Percentiles rank a stretch among this genome's conserved stretches.
These are phyloP conservation scores for Phanerodontia chrysosporium DNA, from an alignment of 768 basidiomycete genomes.

Conservation along the genomic window DNA sequence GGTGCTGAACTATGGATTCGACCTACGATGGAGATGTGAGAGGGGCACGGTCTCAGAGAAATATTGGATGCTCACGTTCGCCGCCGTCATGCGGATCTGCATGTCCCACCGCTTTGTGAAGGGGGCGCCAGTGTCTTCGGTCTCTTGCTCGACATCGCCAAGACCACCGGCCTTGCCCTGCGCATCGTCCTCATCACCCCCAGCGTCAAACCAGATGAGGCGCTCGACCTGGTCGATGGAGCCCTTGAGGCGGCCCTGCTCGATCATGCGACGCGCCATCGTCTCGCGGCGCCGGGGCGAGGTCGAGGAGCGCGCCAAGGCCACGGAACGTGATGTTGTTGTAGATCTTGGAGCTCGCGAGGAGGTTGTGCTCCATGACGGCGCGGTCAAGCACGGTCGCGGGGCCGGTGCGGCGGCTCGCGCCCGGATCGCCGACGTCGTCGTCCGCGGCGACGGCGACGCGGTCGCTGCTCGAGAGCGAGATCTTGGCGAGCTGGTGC, in stretches of 20 bases:
- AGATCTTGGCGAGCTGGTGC: conserved; percentile 92
- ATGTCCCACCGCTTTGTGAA: conserved; percentile 96
- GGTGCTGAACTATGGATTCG: conserved; percentile 81
- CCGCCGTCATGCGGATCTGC: conserved; percentile 84
- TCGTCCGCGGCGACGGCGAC: conserved; percentile 55
- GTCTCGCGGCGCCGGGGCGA: conserved; percentile 96
- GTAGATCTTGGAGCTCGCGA: conserved; percentile 95
- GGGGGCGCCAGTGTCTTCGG: conserved; percentile 82
- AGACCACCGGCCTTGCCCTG: conserved; percentile 93
- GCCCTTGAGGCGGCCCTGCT: conserved; percentile 90
- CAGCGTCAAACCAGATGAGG: conserved; percentile 89
- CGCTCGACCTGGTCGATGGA: conserved; percentile 95
- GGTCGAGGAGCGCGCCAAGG: conserved; percentile 83
- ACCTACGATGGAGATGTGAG: conserved; percentile 44
- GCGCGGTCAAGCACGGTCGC: conserved; percentile 95
- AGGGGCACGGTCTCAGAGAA: conserved; percentile 3
- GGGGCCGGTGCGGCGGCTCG: conserved; percentile 83
- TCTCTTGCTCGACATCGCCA: conserved; percentile 81
- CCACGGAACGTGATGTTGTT: conserved; percentile 96
- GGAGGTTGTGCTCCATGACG: conserved; percentile 97
- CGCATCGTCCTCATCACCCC: conserved; percentile 83
- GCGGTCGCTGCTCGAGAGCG: conserved; percentile 78
- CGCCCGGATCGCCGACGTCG: conserved; percentile 44
- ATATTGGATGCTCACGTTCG: conserved; percentile 54
- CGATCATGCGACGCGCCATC: conserved; percentile 98